Evolutionary conservation across 495 filamentous ascomycete genomes (phyloP).

Genomic region (Aspergillus incahuasiensis): DNA sequence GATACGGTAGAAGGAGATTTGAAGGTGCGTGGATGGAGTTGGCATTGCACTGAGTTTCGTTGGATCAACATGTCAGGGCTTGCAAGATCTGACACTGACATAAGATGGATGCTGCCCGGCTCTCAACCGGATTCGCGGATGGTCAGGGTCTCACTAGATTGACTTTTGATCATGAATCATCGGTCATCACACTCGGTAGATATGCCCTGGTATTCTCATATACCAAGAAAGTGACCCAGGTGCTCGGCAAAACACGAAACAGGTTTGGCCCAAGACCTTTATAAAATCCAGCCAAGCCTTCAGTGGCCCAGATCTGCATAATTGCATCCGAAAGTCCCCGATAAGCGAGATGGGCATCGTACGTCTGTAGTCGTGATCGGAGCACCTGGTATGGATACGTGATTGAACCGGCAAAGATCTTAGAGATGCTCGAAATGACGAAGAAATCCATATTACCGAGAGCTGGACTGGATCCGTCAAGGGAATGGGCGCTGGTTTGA

Average conservation of each 20-base stretch:
- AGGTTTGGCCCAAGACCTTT: conserved; percentile 86
- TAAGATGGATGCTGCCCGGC: too few species aligned
- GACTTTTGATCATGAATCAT: not conserved
- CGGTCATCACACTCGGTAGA: conserved; percentile 19
- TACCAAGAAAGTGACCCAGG: conserved; percentile 96
- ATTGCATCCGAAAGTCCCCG: conserved; percentile 67
- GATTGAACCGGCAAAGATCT: conserved; percentile 76
- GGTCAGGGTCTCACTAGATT: too few species aligned
- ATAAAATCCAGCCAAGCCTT: conserved; percentile 85
- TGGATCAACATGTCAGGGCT: not conserved
- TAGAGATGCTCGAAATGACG: conserved; percentile 71
- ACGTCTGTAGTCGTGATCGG: conserved; percentile 79
- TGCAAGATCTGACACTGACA: too few species aligned
- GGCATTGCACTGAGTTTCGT: too few species aligned
- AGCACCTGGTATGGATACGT: conserved; percentile 96
- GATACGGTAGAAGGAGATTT: too few species aligned
- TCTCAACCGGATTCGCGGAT: not conserved
- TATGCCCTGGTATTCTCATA: conserved; percentile 85
- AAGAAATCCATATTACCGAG: conserved; percentile 75
- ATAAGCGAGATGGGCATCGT: conserved; percentile 65
- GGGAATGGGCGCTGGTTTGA: conserved; percentile 23
- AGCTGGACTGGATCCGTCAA: conserved; percentile 18
- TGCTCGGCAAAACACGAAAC: conserved; percentile 83
- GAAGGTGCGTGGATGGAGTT: too few species aligned
- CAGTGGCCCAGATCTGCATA: conserved; percentile 65